A percentile compares a stretch with the other conserved stretches of the same genome.
Evolutionary conservation across 2,329 filamentous ascomycete genomes (phyloP).

Genomic region (Piedraia hortae): DNA sequence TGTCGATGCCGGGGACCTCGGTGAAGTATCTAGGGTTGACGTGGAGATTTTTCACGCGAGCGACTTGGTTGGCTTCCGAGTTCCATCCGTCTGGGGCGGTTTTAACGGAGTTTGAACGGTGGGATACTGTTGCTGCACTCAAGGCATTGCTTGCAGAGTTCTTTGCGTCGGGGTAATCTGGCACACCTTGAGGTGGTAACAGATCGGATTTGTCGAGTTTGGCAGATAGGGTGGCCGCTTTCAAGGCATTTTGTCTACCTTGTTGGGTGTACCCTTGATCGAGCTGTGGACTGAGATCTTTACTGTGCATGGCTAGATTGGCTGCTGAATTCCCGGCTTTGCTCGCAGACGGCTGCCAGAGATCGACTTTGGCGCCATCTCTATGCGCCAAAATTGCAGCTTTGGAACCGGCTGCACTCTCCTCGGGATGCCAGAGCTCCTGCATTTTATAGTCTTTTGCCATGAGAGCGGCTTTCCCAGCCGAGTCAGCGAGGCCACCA

Average conservation of each 20-base stretch:
- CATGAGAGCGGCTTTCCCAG: conserved; percentile 29
- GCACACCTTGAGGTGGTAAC: conserved; percentile 18
- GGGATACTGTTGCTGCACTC: conserved; percentile 42
- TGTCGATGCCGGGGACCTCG: conserved; percentile 40
- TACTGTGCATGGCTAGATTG: conserved; percentile 33
- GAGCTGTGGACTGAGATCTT: conserved; percentile 18
- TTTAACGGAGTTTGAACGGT: conserved; percentile 18
- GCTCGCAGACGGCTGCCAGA: conserved; percentile 24
- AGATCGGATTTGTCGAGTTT: conserved; percentile 34
- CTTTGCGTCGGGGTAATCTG: conserved; percentile 25
- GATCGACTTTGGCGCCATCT: conserved; percentile 23
- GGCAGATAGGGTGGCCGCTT: conserved; percentile 56
- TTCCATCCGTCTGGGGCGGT: conserved; percentile 14
- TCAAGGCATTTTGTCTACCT: conserved; percentile 35
- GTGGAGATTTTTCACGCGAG: conserved; percentile 34
- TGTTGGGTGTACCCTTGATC: conserved; percentile 22
- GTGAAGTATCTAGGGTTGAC: conserved; percentile 55
- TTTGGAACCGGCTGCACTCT: conserved; percentile 39
- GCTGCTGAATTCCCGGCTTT: conserved; percentile 39
- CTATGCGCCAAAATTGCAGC: conserved; percentile 41
- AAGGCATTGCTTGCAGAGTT: conserved; percentile 41
- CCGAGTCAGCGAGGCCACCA: conserved; percentile 41
- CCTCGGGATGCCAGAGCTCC: conserved; percentile 34
- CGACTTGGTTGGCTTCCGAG: conserved; percentile 28
- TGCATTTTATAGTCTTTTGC: conserved; percentile 33